Evolutionary conservation across 495 filamentous ascomycete species (phyloP), one percentile per base, ranked within the genome.

Genomic region (Penicillium macrosclerotiorum): DNA sequence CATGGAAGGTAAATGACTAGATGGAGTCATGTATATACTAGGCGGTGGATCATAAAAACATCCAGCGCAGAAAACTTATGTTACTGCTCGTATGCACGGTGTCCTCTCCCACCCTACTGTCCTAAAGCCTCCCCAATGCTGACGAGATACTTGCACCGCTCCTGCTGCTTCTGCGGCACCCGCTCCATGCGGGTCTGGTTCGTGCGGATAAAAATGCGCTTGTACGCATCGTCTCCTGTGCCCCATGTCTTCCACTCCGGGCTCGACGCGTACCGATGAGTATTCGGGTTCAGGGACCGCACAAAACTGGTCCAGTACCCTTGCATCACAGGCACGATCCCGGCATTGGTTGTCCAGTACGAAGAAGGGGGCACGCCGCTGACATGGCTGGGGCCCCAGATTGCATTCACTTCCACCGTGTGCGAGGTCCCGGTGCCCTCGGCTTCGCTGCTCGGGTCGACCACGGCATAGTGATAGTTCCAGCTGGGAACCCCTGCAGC

Each of bases 281-380:
- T 77, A 55, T 89, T 88, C 17, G 85, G 85, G 63, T 89, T 68
- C 45, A 80, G 76, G 1, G 71, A 70, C 38, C 74, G 64, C 45
- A 88, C 80, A 58, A 88, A 89, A 50, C 80, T 85, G 1, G 78
- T 74, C 83, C 81, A 86, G 56, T 88, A 88, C 0, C 69, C 74
- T 50, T 86, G 81, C 51, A 87, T 77, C 2, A 82, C 64, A 0
- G 78, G 73, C 0, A 79, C 62, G 5, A 82, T 77, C 0, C 60
- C 54, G 11, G 62, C 71, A 46, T 85, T 83, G 3, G 52, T 65
- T 3, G 68, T 70, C 17, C 51, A 60, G 45, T 88, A 86, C 22
- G 77, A 82, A 11, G 59, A 54, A 3, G 83, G 83, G 11, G 69
- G 60, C 1, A 34, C 49, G 0, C 59, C 57, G 31, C 54, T 64